phyloP scores from a whole-genome alignment of 257 asterid genomes.

The Plectranthus barbatus region DNA sequence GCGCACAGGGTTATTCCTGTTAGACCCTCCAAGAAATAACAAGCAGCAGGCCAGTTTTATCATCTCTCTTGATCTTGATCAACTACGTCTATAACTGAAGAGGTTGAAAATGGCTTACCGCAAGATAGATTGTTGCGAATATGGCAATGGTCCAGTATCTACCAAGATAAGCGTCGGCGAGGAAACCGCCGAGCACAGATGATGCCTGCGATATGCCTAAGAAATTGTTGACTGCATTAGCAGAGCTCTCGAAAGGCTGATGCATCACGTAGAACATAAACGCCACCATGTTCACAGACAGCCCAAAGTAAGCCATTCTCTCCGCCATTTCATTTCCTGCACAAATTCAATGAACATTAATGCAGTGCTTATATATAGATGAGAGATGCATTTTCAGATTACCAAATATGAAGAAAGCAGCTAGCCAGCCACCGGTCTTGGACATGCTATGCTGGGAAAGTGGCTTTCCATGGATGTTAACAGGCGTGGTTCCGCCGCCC shows the following conservation, averaged over 20 bases:
- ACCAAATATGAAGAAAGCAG: conserved; percentile 98
- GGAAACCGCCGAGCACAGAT: conserved; percentile 89
- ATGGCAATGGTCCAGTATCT: conserved; percentile 97
- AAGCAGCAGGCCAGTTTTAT: not conserved
- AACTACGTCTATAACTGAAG: not conserved
- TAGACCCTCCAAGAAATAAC: conserved; percentile 57
- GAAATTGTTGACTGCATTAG: conserved; percentile 87
- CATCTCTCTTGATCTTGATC: too few relatives aligned
- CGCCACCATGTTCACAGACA: conserved; percentile 95
- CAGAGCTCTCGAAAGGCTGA: conserved; percentile 80
- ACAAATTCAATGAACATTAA: not conserved
- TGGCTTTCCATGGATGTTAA: conserved; percentile 83
- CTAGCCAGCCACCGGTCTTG: conserved; percentile 93
- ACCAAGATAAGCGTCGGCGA: conserved; percentile 95
- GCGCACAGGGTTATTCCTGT: conserved; percentile 83
- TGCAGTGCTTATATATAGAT: too few relatives aligned
- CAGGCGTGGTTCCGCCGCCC: conserved; percentile 81
- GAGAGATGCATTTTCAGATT: not conserved
- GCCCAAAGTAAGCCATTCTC: conserved; percentile 96
- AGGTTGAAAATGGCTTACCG: conserved; percentile 31
- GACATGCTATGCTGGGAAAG: conserved; percentile 47
- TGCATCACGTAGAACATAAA: conserved; percentile 96
- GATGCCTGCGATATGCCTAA: conserved; percentile 94
- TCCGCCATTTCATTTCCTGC: conserved; percentile 99
- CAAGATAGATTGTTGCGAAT: conserved; percentile 83